Percentiles rank a stretch among this genome's conserved stretches.
These are phyloP conservation scores for Hymenoscyphus repandus DNA, from an alignment of 2,329 filamentous ascomycete species.

Conservation along the genomic window DNA sequence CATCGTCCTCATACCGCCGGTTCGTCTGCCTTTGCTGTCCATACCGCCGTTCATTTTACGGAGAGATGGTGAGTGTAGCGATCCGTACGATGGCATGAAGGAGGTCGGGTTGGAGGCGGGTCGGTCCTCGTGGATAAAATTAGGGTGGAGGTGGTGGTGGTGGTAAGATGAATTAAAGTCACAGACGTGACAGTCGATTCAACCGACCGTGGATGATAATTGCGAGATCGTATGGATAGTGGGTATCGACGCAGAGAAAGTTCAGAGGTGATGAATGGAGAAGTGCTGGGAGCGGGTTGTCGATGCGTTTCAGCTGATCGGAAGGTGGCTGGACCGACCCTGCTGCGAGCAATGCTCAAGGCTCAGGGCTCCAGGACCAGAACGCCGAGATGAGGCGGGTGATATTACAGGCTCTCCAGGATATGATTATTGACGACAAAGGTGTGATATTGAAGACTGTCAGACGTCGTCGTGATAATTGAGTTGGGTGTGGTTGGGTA, in stretches of 20 bases:
- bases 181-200: slow-evolving; percentile 18
- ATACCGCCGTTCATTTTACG: slow-evolving; percentile 74
- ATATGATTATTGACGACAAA: too few species aligned
- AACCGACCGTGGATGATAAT: slow-evolving; percentile 17
- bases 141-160: slow-evolving; percentile 8
- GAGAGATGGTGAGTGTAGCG: slow-evolving; percentile 66
- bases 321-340: slow-evolving; percentile 14
- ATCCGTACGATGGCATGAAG: slow-evolving; percentile 68
- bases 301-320: slow-evolving; percentile 18
- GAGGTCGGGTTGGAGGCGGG: slow-evolving; percentile 12
- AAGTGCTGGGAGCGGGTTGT: slow-evolving; percentile 11
- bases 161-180: slow-evolving; percentile 13
- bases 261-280: slow-evolving; percentile 7
- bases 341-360: slow-evolving; percentile 1
- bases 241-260: not conserved
- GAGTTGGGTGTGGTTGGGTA: too few species aligned
- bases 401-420: not conserved
- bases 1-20: slow-evolving; percentile 51
- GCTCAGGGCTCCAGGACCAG: not conserved
- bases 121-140: slow-evolving; percentile 10
- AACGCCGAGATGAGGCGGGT: not conserved
- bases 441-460: too few species aligned
- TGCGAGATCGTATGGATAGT: not conserved
- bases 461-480: too few species aligned
- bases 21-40: slow-evolving; percentile 46